A percentile compares a stretch with the other conserved stretches of the same genome.
These are phyloP conservation scores for Aspergillus ochraceus DNA, from an alignment of 2,329 filamentous ascomycete species.

Conservation along the genomic window DNA sequence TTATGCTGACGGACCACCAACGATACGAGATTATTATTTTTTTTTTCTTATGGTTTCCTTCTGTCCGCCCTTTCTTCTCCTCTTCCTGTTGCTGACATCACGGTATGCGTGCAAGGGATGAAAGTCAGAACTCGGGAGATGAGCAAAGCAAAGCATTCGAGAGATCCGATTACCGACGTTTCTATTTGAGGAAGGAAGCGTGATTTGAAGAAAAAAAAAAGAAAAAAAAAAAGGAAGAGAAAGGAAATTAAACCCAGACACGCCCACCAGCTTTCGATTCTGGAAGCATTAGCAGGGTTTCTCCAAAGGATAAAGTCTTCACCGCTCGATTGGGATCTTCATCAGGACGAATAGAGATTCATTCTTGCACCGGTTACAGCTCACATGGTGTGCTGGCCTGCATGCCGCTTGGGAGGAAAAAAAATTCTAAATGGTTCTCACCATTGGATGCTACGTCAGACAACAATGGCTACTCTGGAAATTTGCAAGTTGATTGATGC, in stretches of 20 bases:
- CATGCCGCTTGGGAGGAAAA: conserved; percentile 16
- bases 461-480: conserved; percentile 7
- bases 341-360: conserved; percentile 18
- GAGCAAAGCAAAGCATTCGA: not conserved
- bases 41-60: not conserved
- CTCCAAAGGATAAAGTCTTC: conserved; percentile 10
- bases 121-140: not conserved
- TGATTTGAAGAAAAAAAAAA: not conserved
- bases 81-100: conserved; percentile 14
- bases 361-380: conserved; percentile 21
- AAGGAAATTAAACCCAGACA: not conserved
- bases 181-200: not conserved
- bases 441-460: conserved; percentile 20
- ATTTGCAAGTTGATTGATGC: conserved; percentile 15
- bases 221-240: conserved; percentile 1
- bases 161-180: not conserved
- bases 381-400: conserved; percentile 31
- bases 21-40: conserved; percentile 17
- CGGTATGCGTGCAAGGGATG: not conserved
- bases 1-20: conserved; percentile 15
- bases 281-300: conserved; percentile 7
- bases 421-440: not conserved
- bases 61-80: not conserved
- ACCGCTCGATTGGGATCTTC: conserved; percentile 16
- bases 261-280: not conserved